Evolutionary conservation across 352 stramenopile species (phyloP).

Genomic region (Phytophthora cactorum): DNA sequence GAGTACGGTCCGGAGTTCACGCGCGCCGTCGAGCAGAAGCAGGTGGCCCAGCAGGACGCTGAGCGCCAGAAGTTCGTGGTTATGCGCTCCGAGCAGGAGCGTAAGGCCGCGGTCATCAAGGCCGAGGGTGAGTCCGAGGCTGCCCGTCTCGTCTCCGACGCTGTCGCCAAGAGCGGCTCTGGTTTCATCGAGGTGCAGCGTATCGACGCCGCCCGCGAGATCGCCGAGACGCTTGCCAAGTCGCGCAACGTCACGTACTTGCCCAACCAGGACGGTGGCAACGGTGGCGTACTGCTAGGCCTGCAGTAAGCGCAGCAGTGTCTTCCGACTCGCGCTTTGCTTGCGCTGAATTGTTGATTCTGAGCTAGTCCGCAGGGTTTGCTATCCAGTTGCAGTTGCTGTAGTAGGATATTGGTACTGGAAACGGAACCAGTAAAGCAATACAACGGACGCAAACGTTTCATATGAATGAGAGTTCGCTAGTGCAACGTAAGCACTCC

Average conservation of each 20-base stretch:
- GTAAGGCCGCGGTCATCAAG: conserved; percentile 91
- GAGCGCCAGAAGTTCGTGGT: conserved; percentile 99
- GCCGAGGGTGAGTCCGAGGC: conserved; percentile 98
- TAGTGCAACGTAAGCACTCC: neutral
- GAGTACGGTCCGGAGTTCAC: conserved; percentile 99
- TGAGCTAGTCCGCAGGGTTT: conserved; percentile 20
- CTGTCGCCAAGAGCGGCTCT: conserved; percentile 96
- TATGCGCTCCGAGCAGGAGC: conserved; percentile 98
- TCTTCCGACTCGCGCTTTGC: neutral
- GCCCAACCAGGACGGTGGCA: conserved; percentile 89
- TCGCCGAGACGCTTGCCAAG: conserved; percentile 97
- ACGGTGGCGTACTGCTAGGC: conserved; percentile 86
- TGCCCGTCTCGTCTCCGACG: conserved; percentile 97
- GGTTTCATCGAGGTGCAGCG: conserved; percentile 99
- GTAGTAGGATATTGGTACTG: conserved; percentile 26
- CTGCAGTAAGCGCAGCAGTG: conserved; percentile 58
- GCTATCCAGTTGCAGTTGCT: conserved; percentile 13
- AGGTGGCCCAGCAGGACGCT: conserved; percentile 99
- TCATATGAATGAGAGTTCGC: conserved; percentile 2
- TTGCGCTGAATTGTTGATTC: conserved; percentile 21
- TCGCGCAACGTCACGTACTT: conserved; percentile 99
- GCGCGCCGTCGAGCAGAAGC: conserved; percentile 99
- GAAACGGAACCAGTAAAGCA: conserved; percentile 18
- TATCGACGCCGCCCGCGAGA: conserved; percentile 99
- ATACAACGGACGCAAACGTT: conserved; percentile 24